A percentile compares a stretch with the other conserved stretches of the same genome.
These are phyloP conservation scores for Zea luxurians DNA, from an alignment of 176 grass and related monocot genomes.

Conservation along the genomic window DNA sequence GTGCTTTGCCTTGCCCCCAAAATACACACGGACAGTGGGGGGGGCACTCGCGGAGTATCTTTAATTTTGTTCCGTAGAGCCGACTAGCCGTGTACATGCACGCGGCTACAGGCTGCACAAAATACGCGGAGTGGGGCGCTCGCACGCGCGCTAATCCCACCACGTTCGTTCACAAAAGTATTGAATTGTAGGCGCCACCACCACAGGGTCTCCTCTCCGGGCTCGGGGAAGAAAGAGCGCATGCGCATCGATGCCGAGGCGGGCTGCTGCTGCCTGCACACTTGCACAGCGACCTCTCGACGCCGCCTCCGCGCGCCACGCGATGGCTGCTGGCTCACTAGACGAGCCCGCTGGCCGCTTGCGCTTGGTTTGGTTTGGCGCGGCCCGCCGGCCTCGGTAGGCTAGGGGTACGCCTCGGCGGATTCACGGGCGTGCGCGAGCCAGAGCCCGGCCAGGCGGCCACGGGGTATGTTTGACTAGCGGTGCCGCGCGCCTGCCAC, in stretches of 20 bases:
- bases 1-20: background rate
- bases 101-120: background rate
- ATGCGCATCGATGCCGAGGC: too few relatives aligned
- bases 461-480: slow-evolving; percentile 43
- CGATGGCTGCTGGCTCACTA: slow-evolving; percentile 3
- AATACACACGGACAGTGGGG: background rate
- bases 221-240: too few relatives aligned
- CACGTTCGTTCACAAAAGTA: background rate
- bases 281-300: background rate
- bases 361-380: background rate
- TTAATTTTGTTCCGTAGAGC: background rate
- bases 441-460: slow-evolving; percentile 6
- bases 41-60: background rate
- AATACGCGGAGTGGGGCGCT: slow-evolving; percentile 38
- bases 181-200: background rate
- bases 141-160: slow-evolving; percentile 30
- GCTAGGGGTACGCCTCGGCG: slow-evolving; percentile 21
- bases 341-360: slow-evolving; percentile 14
- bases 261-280: too few relatives aligned
- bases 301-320: background rate
- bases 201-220: background rate
- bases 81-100: slow-evolving; percentile 9
- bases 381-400: slow-evolving; percentile 2
- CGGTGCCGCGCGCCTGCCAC: background rate
- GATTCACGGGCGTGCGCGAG: slow-evolving; percentile 36